phyloP scores from a whole-genome alignment of 441 rosid genomes.

The Viola pubescens region DNA sequence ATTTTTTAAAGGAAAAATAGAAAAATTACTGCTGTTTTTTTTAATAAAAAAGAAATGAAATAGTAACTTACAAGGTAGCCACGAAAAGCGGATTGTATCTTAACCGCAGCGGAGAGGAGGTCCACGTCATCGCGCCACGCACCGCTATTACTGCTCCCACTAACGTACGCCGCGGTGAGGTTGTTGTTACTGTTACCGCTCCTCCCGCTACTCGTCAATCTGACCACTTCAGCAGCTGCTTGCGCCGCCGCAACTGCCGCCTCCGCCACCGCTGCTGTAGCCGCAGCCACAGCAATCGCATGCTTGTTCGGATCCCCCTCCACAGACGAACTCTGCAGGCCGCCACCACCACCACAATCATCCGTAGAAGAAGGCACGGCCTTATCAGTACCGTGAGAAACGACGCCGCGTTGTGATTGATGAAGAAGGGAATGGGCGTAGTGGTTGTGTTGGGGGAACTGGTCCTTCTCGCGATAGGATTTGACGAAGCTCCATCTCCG shows the following conservation, averaged over 20 bases:
- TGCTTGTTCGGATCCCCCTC: constrained; percentile 39
- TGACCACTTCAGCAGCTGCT: constrained; percentile 64
- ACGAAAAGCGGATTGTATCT: constrained; percentile 78
- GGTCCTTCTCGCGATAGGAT: constrained; percentile 49
- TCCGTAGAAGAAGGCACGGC: too few relatives aligned
- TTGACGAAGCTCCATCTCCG: constrained; percentile 86
- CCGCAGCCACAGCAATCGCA: constrained; percentile 73
- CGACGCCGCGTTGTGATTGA: too few relatives aligned
- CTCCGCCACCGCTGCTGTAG: constrained; percentile 67
- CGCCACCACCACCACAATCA: too few relatives aligned
- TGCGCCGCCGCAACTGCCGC: constrained; percentile 71
- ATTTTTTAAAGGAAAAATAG: neutral
- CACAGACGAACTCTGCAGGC: neutral
- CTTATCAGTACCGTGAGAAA: too few relatives aligned
- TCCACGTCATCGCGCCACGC: constrained; percentile 18
- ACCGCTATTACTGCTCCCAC: constrained; percentile 17
- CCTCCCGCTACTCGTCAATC: constrained; percentile 63
- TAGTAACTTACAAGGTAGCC: constrained; percentile 62
- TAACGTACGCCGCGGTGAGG: constrained; percentile 19
- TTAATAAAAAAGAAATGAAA: neutral
- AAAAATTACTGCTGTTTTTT: neutral
- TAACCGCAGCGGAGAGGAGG: constrained; percentile 49
- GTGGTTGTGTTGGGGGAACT: neutral
- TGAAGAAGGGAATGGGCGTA: neutral
- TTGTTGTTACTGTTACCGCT: constrained; percentile 15